Conservation (phyloP, 176 grass and related monocot species). For the Pontederia paniculata region DNA sequence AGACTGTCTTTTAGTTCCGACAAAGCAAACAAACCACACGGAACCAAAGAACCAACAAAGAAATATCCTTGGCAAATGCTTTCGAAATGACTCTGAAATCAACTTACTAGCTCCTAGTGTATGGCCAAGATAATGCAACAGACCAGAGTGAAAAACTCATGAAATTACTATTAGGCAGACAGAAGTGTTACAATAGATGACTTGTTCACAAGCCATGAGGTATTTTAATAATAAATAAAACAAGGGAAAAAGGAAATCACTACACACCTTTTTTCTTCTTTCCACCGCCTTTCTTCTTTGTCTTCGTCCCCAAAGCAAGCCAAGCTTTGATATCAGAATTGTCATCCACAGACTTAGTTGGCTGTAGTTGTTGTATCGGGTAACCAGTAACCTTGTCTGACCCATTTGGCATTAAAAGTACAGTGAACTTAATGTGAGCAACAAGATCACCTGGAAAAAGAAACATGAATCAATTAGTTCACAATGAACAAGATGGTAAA, state of each 20-base stretch:
- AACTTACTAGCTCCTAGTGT: no score
- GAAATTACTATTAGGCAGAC: no score
- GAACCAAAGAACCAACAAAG: no score
- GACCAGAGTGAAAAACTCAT: no score
- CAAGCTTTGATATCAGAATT: constrained; percentile 78
- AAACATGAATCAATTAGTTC: neutral
- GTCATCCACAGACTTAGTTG: constrained; percentile 49
- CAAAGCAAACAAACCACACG: no score
- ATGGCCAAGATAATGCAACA: no score
- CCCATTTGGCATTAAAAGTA: constrained; percentile 84
- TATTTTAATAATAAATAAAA: neutral
- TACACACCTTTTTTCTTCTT: constrained; percentile 93
- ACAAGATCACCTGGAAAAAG: constrained; percentile 68
- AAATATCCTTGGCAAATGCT: no score
- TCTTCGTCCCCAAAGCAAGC: constrained; percentile 84
- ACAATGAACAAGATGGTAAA: no score
- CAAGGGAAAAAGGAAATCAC: neutral
- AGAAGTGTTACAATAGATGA: neutral
- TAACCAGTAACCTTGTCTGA: constrained; percentile 81
- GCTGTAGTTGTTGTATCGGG: constrained; percentile 40
- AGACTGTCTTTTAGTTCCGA: neutral
- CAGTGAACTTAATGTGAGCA: constrained; percentile 92
- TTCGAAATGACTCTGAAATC: no score
- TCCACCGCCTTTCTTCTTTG: constrained; percentile 97
- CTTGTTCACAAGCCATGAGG: neutral